A percentile compares a stretch with the other conserved stretches of the same genome.
phyloP scores from a whole-genome alignment of 1,284 basidiomycete genomes.

The Singerocomus rubriflavus region DNA sequence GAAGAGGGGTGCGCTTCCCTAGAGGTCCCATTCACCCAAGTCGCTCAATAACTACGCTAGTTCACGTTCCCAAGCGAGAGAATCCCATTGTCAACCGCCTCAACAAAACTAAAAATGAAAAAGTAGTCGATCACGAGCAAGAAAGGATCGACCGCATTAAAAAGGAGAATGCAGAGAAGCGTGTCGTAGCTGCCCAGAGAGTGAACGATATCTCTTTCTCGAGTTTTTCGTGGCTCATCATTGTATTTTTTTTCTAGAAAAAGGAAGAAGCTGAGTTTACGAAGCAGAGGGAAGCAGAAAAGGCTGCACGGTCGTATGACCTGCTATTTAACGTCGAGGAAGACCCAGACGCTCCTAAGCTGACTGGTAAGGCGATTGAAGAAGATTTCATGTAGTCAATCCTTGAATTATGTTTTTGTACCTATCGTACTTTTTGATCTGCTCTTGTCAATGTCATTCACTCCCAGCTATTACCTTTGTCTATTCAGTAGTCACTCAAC shows the following conservation, averaged over 20 bases:
- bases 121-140: constrained; percentile 87
- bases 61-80: constrained; percentile 78
- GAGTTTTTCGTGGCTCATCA: neutral
- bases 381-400: constrained; percentile 58
- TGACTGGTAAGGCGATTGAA: constrained; percentile 62
- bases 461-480: neutral
- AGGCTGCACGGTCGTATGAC: constrained; percentile 76
- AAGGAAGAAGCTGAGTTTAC: constrained; percentile 70
- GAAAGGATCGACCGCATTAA: constrained; percentile 83
- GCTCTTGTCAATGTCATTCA: neutral
- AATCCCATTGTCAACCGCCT: constrained; percentile 91
- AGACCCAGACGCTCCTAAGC: constrained; percentile 37
- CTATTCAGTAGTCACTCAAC: neutral
- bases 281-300: constrained; percentile 68
- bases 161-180: constrained; percentile 66
- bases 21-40: neutral
- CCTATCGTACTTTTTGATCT: neutral
- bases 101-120: constrained; percentile 91
- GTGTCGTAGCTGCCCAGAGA: constrained; percentile 61
- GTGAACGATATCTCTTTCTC: constrained; percentile 33
- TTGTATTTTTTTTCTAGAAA: constrained; percentile 42
- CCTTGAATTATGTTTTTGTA: constrained; percentile 4
- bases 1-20: constrained; percentile 58
- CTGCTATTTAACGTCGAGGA: constrained; percentile 57
- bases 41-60: constrained; percentile 35